Base-by-base conservation (phyloP, 73 alveolate genomes). In the Paramecium bursaria region DNA sequence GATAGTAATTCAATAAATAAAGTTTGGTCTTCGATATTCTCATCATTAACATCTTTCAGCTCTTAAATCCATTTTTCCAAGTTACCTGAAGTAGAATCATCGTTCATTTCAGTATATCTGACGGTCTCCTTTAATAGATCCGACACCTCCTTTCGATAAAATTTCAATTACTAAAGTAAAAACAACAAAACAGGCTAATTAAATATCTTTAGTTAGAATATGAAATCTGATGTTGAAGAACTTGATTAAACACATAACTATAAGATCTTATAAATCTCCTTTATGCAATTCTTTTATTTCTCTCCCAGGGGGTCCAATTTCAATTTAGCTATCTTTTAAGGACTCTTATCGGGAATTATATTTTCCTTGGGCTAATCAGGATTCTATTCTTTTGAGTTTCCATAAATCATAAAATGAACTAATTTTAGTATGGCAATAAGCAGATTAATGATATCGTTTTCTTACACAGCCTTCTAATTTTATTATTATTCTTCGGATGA, bases 241-340 rank as follows among this genome's bases (percentile, higher is more conserved):
- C 44, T 67, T 5, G 60, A 39, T 67, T 67, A 67, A 17, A 67
- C 55, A 67, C 53, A 33, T 3, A 67, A 25, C 19, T 47, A 25
- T 17, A 67, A 33, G 7, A 67, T 22, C 9, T 17, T 30, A 21
- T 67, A 67, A 23, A 67, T 42, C 21, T 67, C 82, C 44, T 67
- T 25, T 39, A 67, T 67, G 35, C 82, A 67, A 67, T 67, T 67
- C 6, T n/a, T 7, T 19, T 23, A 39, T 42, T 35, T 13, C 1
- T 19, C 1, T 15, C n/a, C 19, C 15, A 11, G 3, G n/a, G 82
- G 82, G 44, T 67, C 82, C 44, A 67, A 67, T 67, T 67, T 67
- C 27, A 39, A 39, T 30, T 67, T 67, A 42, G 82, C 82, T 15
- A 67, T 67, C 44, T 67, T 67, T 67, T 44, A 42, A 2, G 82